These are phyloP conservation scores for Ogataea paraovalis DNA, from an alignment of 805 yeast species.

Conservation along the genomic window DNA sequence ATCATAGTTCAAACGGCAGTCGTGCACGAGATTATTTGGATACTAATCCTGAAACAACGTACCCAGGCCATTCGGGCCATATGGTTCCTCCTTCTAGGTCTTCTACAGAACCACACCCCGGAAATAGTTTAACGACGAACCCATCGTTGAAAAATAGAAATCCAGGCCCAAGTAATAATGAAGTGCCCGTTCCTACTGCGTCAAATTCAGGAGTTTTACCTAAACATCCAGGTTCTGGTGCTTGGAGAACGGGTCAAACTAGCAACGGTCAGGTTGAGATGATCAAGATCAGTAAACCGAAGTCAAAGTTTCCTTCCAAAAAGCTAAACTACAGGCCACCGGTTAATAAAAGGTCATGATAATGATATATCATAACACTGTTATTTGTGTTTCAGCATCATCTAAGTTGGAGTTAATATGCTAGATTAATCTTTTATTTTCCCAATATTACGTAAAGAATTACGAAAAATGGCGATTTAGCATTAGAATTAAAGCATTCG, in stretches of 20 bases:
- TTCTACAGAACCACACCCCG: neutral
- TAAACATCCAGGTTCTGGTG: neutral
- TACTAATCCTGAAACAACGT: neutral
- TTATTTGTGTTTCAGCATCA: too few relatives aligned
- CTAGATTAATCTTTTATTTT: too few relatives aligned
- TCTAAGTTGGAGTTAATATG: too few relatives aligned
- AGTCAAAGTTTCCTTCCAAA: conserved; percentile 9
- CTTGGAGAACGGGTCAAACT: neutral
- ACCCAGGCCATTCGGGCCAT: neutral
- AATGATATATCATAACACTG: too few relatives aligned
- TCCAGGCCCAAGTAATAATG: neutral
- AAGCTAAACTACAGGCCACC: neutral
- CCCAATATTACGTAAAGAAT: too few relatives aligned
- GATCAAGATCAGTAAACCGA: conserved; percentile 22
- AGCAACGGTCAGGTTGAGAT: conserved; percentile 6
- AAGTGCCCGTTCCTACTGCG: neutral
- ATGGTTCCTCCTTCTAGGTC: neutral
- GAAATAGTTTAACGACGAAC: neutral
- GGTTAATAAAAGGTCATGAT: neutral
- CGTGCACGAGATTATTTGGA: neutral
- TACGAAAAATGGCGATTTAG: neutral
- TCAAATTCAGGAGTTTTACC: conserved; percentile 1
- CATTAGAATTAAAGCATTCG: too few relatives aligned
- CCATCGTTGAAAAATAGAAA: neutral
- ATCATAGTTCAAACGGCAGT: neutral